These are phyloP conservation scores for Suillus tomentosus DNA, from an alignment of 768 basidiomycete species.

Conservation along the genomic window DNA sequence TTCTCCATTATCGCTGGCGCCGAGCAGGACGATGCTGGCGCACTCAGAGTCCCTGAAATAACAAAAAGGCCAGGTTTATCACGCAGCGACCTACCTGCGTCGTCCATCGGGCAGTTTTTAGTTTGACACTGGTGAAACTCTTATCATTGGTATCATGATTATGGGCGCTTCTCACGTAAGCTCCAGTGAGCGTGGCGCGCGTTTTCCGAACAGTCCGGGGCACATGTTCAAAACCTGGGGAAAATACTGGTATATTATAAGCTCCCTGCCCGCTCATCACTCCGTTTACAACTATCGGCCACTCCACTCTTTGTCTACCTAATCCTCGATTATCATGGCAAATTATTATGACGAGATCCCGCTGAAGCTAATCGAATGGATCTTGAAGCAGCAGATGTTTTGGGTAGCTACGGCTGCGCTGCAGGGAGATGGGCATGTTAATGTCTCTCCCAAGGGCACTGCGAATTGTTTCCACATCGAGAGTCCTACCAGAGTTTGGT, in stretches of 20 bases:
- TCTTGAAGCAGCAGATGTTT: conserved; percentile 63
- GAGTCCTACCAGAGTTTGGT: conserved; percentile 60
- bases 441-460: conserved; percentile 68
- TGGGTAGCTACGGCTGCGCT: conserved; percentile 74
- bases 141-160: neutral
- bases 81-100: neutral
- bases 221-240: neutral
- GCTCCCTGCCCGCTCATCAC: neutral
- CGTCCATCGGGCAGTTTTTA: neutral
- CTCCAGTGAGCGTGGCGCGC: neutral
- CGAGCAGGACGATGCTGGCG: neutral
- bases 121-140: neutral
- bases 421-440: conserved; percentile 56
- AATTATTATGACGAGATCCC: conserved; percentile 60
- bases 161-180: neutral
- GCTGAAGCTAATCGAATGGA: conserved; percentile 54
- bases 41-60: neutral
- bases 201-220: neutral
- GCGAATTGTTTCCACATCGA: conserved; percentile 62
- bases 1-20: neutral
- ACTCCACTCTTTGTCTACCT: neutral
- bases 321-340: conserved; percentile 43
- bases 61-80: neutral
- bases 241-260: neutral
- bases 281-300: no score